Evolutionary conservation across 2,329 filamentous ascomycete genomes (phyloP).

Genomic region (Penicillium hordei): DNA sequence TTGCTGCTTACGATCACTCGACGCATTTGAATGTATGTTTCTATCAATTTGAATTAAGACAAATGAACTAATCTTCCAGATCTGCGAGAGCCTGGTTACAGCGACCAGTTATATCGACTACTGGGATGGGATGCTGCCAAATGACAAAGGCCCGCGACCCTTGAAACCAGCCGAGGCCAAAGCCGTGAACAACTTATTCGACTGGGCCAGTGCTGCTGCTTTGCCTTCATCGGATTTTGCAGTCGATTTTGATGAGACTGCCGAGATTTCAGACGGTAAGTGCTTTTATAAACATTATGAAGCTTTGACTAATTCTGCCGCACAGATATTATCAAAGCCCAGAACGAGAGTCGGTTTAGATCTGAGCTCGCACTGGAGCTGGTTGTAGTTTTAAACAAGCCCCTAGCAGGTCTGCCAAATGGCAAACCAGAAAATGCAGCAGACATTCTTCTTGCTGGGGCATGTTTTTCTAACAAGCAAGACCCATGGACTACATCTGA

Average conservation of each 20-base stretch:
- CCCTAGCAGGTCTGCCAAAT: conserved; percentile 15
- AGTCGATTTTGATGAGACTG: conserved; percentile 26
- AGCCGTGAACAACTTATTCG: conserved; percentile 30
- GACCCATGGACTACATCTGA: conserved; percentile 39
- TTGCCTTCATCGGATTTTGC: conserved; percentile 37
- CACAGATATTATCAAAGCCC: conserved; percentile 22
- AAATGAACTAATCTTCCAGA: conserved; percentile 20
- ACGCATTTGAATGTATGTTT: conserved; percentile 26
- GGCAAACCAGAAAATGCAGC: conserved; percentile 19
- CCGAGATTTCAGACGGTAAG: conserved; percentile 19
- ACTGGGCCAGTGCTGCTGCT: conserved; percentile 34
- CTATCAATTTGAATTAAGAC: too few relatives aligned
- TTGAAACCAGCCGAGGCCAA: conserved; percentile 25
- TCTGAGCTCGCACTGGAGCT: conserved; percentile 34
- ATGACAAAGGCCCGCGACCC: conserved; percentile 13
- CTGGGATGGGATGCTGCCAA: conserved; percentile 16
- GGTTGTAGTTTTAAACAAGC: conserved; percentile 11
- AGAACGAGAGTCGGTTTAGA: conserved; percentile 27
- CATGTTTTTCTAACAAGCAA: conserved; percentile 32
- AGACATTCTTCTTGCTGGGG: conserved; percentile 34
- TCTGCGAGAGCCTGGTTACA: conserved; percentile 34
- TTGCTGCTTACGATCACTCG: conserved; percentile 25
- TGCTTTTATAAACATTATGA: too few relatives aligned
- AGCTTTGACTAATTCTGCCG: background rate
- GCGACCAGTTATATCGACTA: conserved; percentile 25